These are phyloP conservation scores for Bryopsis sp. DNA, from an alignment of 139 green algal genomes.

Conservation along the genomic window DNA sequence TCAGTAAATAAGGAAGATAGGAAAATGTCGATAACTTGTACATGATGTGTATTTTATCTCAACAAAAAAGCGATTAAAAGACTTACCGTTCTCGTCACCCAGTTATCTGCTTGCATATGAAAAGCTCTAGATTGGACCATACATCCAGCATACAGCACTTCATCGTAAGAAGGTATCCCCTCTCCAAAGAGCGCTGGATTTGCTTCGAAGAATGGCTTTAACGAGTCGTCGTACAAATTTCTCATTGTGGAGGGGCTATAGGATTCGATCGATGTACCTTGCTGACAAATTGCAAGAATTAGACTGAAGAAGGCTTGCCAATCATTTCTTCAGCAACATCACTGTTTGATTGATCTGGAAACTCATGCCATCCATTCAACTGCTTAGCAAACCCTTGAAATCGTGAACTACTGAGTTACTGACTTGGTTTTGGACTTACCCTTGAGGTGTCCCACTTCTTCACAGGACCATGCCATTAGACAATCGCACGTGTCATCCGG, in stretches of 20 bases:
- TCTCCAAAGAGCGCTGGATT: background rate
- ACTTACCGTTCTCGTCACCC: conserved; percentile 37
- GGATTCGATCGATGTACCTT: background rate
- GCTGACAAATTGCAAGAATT: too few species aligned
- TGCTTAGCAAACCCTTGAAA: background rate
- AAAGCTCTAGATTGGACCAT: conserved; percentile 65
- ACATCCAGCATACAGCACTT: conserved; percentile 22
- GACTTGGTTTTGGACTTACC: background rate
- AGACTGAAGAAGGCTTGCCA: too few species aligned
- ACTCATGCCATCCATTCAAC: too few species aligned
- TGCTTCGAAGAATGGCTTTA: background rate
- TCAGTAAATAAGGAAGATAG: too few species aligned
- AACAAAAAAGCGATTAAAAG: too few species aligned
- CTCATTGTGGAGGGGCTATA: background rate
- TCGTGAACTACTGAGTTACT: background rate
- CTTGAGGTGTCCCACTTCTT: background rate
- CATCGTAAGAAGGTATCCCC: background rate
- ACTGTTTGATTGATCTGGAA: too few species aligned
- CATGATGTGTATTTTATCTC: too few species aligned
- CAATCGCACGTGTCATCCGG: background rate
- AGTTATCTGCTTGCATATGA: conserved; percentile 56
- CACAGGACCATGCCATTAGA: background rate
- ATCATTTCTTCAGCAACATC: too few species aligned
- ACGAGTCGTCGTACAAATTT: background rate
- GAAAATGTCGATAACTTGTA: too few species aligned